A percentile compares a stretch with the other conserved stretches of the same genome.
Evolutionary conservation across 2,329 filamentous ascomycete genomes (phyloP).

Genomic region (Verticillium isaacii): DNA sequence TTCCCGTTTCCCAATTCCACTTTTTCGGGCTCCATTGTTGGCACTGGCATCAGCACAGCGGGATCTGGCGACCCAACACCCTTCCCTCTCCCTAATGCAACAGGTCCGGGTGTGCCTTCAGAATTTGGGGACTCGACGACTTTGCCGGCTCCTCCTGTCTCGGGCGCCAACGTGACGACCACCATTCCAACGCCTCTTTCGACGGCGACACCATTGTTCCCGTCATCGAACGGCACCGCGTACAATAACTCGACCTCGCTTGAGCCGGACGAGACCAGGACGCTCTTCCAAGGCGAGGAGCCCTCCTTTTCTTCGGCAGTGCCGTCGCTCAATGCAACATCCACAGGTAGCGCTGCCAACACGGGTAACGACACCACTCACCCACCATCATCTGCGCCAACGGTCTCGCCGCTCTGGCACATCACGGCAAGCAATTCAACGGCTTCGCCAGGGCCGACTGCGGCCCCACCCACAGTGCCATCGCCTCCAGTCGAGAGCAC

Average conservation of each 20-base stretch:
- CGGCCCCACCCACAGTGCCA: no score
- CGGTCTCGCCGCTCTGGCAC: background rate
- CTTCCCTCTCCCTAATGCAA: background rate
- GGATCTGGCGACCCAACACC: background rate
- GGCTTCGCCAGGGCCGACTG: background rate
- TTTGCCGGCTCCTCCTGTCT: background rate
- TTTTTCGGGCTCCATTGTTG: background rate
- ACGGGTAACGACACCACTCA: background rate
- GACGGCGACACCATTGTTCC: background rate
- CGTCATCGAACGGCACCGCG: background rate
- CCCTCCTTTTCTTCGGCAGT: background rate
- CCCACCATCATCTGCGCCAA: background rate
- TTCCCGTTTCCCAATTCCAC: background rate
- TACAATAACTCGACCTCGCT: background rate
- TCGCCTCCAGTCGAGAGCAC: background rate
- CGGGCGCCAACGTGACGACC: background rate
- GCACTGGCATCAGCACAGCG: background rate
- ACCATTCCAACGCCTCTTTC: background rate
- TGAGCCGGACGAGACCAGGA: background rate
- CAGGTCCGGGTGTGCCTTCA: background rate
- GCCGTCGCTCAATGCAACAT: background rate
- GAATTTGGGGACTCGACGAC: background rate
- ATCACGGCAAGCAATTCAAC: background rate
- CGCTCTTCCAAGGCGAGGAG: background rate
- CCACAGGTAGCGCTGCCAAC: background rate